phyloP scores from a whole-genome alignment of 129 eudicot species.

The Chrysanthemum makinoi region DNA sequence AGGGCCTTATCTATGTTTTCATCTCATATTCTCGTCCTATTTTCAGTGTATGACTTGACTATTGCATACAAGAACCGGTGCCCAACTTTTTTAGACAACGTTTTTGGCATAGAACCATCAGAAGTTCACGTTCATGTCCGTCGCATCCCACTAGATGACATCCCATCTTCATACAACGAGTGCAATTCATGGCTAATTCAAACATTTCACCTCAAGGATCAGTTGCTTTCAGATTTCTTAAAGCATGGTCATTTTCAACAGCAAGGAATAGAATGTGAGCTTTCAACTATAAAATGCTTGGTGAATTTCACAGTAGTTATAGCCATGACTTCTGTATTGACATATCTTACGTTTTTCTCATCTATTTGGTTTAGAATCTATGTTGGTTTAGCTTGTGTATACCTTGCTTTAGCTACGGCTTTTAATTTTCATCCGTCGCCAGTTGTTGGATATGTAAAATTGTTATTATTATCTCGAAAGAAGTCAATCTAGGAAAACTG shows the following conservation, averaged over 20 bases:
- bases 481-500: slow-evolving; percentile 21
- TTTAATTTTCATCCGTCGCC: slow-evolving; percentile 47
- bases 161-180: slow-evolving; percentile 56
- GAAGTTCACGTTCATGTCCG: slow-evolving; percentile 81
- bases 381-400: slow-evolving; percentile 45
- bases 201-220: slow-evolving; percentile 54
- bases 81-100: slow-evolving; percentile 81
- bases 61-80: slow-evolving; percentile 84
- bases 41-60: slow-evolving; percentile 78
- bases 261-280: slow-evolving; percentile 58
- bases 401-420: slow-evolving; percentile 54
- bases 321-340: slow-evolving; percentile 47
- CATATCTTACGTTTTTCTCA: slow-evolving; percentile 49
- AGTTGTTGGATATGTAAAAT: slow-evolving; percentile 35
- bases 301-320: slow-evolving; percentile 47
- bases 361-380: slow-evolving; percentile 71
- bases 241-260: slow-evolving; percentile 56
- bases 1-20: too few species aligned
- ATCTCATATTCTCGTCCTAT: too few species aligned
- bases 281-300: slow-evolving; percentile 54
- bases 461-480: slow-evolving; percentile 23
- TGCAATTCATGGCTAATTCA: slow-evolving; percentile 53
- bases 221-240: slow-evolving; percentile 62
- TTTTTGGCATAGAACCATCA: slow-evolving; percentile 77
- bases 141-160: slow-evolving; percentile 53